Conservation (phyloP, 2,329 filamentous ascomycete genomes). For the Fusarium aywerte region DNA sequence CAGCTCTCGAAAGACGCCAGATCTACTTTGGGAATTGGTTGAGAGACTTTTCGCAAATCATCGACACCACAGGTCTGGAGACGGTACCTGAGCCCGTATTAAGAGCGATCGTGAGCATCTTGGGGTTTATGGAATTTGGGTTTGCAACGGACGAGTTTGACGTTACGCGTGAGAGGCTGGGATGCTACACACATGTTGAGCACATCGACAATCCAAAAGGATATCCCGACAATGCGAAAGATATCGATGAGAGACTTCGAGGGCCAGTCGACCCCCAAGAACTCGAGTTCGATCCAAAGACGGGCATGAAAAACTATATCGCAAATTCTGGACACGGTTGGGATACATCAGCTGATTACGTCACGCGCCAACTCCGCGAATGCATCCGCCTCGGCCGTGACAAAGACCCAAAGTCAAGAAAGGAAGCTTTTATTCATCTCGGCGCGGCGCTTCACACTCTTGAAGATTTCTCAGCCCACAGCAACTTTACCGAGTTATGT, state of each 20-base stretch:
- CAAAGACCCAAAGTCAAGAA: conserved; percentile 24
- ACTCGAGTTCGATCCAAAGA: conserved; percentile 73
- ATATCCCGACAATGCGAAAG: conserved; percentile 77
- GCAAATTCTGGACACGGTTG: conserved; percentile 79
- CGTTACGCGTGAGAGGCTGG: conserved; percentile 79
- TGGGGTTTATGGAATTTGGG: conserved; percentile 54
- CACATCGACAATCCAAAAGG: conserved; percentile 79
- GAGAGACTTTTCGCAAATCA: conserved; percentile 80
- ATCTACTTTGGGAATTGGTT: conserved; percentile 58
- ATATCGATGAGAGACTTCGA: conserved; percentile 70
- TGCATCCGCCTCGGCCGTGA: conserved; percentile 75
- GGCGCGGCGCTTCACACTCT: conserved; percentile 78
- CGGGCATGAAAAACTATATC: conserved; percentile 97
- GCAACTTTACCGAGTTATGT: conserved; percentile 79
- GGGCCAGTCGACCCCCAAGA: conserved; percentile 61
- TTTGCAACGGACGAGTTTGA: conserved; percentile 85
- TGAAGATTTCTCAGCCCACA: conserved; percentile 74
- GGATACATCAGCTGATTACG: conserved; percentile 86
- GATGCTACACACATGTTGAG: conserved; percentile 79
- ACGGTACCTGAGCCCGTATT: conserved; percentile 46
- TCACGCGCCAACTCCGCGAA: conserved; percentile 74
- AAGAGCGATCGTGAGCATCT: conserved; percentile 47
- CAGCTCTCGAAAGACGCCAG: conserved; percentile 53
- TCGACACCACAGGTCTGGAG: conserved; percentile 67
- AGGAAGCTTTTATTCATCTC: conserved; percentile 56